Evolutionary conservation across 106 monocot species (phyloP).

Genomic region (Dendrobium officinale): DNA sequence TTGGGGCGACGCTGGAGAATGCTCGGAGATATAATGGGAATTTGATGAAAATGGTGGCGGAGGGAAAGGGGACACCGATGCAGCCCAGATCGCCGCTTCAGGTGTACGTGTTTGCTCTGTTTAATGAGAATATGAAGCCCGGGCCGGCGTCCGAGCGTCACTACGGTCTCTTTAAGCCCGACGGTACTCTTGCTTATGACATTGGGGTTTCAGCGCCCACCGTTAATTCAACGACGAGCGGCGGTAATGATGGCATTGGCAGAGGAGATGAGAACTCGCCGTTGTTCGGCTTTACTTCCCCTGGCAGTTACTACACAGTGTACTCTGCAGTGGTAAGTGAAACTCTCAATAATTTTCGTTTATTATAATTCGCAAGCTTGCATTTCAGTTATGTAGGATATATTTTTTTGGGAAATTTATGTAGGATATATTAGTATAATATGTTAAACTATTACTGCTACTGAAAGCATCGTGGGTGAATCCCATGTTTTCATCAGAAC

Average conservation of each 20-base stretch:
- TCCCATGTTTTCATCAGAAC: no score
- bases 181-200: conserved; percentile 1
- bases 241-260: neutral
- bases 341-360: neutral
- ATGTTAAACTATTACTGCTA: no score
- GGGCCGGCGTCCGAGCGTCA: conserved; percentile 11
- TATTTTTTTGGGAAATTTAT: no score
- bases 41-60: conserved; percentile 12
- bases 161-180: conserved; percentile 10
- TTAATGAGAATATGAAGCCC: conserved; percentile 14
- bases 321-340: neutral
- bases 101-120: conserved; percentile 12
- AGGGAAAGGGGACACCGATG: conserved; percentile 11
- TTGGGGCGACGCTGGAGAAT: conserved; percentile 4
- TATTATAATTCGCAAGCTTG: no score
- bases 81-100: neutral
- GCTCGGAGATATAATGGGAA: conserved; percentile 10
- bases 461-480: no score
- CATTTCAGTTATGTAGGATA: no score
- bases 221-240: neutral
- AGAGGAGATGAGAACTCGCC: neutral
- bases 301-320: neutral
- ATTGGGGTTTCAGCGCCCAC: neutral
- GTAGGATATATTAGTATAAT: no score
- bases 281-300: neutral